Base-by-base conservation (phyloP, 1,284 basidiomycete species). In the Melampsora occidentalis region DNA sequence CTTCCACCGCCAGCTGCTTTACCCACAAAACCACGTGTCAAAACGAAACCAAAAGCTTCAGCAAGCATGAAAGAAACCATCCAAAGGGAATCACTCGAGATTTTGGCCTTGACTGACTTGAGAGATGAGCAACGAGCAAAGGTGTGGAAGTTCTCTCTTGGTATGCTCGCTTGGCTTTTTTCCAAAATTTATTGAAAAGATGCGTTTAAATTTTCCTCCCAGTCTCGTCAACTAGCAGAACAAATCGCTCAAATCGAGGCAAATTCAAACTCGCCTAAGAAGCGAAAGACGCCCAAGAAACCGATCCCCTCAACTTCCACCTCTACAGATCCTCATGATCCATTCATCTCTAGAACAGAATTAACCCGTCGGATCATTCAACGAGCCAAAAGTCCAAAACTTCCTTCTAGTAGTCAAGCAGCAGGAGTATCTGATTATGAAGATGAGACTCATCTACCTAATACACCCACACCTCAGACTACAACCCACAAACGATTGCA, bases 41-140 rank as follows among this genome's bases (percentile, higher is more conserved):
- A 57, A 22, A 28, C n/a, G 20, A 57, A 57, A 10, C 16, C 53
- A 22, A n/a, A 57, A 22, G 12, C 53, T 22, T 22, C n/a, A 57
- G 16, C 53, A 9, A n/a, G 53, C 9, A 62, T 76, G 31, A 46
- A 76, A 65, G 75, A 76, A 10, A 22, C 51, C 25, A 69, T 76
- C 22, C 67, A 76, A 18, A 66, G 68, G 25, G 75, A 76, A 64
- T 61, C 68, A 57, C 53, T 76, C 14, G 75, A 76, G 65, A 70
- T 76, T 16, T 53, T 76, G 28, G 75, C 75, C 3, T 62, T 76
- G 7, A 76, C 75, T 25, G 75, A 76, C 51, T 48, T 76, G 25
- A 66, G 75, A 22, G 75, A 76, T 69, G 75, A 76, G 39, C 62
- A 70, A 59, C 42, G 62, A 25, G 68, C 62, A 0, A 61, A 76